Conservation (phyloP, 2,329 filamentous ascomycete genomes). For the Periconia digitata region DNA sequence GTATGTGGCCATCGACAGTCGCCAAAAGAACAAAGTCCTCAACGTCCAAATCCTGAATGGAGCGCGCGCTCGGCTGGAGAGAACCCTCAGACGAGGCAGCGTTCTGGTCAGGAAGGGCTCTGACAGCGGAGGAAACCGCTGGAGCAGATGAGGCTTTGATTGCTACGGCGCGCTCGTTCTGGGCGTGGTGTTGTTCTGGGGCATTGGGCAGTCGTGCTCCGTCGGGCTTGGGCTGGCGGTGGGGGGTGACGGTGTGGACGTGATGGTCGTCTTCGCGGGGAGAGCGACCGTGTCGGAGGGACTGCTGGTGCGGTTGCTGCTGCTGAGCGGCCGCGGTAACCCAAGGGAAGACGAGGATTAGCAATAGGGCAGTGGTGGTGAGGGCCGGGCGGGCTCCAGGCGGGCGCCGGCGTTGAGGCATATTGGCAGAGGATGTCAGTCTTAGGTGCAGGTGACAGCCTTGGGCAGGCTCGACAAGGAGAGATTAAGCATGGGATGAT, state of each 20-base stretch:
- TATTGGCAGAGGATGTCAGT: conserved; percentile 20
- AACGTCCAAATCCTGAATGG: conserved; percentile 98
- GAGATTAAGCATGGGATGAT: conserved; percentile 34
- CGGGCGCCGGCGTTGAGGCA: conserved; percentile 43
- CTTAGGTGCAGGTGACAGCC: conserved; percentile 25
- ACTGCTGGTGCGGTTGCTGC: conserved; percentile 40
- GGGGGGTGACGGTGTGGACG: conserved; percentile 27
- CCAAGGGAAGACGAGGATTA: conserved; percentile 38
- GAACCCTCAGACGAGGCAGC: conserved; percentile 41
- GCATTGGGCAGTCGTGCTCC: conserved; percentile 20
- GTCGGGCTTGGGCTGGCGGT: conserved; percentile 18
- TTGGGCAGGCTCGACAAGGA: conserved; percentile 30
- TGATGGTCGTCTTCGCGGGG: conserved; percentile 27
- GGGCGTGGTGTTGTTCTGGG: conserved; percentile 31
- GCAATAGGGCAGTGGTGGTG: conserved; percentile 22
- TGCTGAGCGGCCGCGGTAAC: conserved; percentile 44
- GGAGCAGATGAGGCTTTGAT: conserved; percentile 78
- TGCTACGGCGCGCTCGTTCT: conserved; percentile 91
- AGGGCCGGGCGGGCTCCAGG: conserved; percentile 42
- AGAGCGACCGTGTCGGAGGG: conserved; percentile 16
- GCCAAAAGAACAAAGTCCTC: conserved; percentile 99
- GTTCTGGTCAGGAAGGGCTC: conserved; percentile 79
- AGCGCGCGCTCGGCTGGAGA: conserved; percentile 81
- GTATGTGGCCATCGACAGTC: conserved; percentile 97
- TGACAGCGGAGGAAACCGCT: conserved; percentile 76